Conservation (phyloP, 768 basidiomycete species). For the Auricularia sp. region DNA sequence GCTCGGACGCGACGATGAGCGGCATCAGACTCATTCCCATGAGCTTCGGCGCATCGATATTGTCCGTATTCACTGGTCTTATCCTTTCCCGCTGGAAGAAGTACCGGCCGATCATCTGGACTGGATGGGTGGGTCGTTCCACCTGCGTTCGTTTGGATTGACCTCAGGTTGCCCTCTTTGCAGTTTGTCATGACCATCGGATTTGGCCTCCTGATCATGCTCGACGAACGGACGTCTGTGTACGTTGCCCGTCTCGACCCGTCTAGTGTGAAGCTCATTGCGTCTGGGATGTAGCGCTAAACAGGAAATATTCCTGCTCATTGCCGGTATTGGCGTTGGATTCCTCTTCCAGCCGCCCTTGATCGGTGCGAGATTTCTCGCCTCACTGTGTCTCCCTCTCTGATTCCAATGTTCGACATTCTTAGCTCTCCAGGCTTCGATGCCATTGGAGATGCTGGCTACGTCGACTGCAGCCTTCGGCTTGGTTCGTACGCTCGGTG, state of each 20-base stretch:
- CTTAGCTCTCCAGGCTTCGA: slow-evolving; percentile 59
- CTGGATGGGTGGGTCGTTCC: slow-evolving; percentile 29
- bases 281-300: slow-evolving; percentile 33
- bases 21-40: slow-evolving; percentile 26
- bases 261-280: slow-evolving; percentile 3
- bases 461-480: slow-evolving; percentile 63
- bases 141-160: not conserved
- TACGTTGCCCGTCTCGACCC: slow-evolving; percentile 15
- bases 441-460: slow-evolving; percentile 82
- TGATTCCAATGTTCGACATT: not conserved
- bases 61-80: slow-evolving; percentile 48
- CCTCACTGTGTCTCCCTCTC: not conserved
- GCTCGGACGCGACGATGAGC: slow-evolving; percentile 62
- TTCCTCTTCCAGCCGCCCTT: slow-evolving; percentile 42
- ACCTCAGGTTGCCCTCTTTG: not conserved
- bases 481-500: slow-evolving; percentile 64
- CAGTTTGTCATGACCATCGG: slow-evolving; percentile 43
- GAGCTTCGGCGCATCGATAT: slow-evolving; percentile 37
- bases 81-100: slow-evolving; percentile 44
- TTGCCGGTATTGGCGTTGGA: slow-evolving; percentile 58
- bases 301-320: slow-evolving; percentile 53
- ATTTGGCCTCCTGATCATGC: slow-evolving; percentile 60
- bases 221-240: slow-evolving; percentile 47
- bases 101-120: slow-evolving; percentile 58
- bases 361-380: not conserved